Base-by-base conservation (phyloP, 805 yeast species). In the Pichia deserticola region DNA sequence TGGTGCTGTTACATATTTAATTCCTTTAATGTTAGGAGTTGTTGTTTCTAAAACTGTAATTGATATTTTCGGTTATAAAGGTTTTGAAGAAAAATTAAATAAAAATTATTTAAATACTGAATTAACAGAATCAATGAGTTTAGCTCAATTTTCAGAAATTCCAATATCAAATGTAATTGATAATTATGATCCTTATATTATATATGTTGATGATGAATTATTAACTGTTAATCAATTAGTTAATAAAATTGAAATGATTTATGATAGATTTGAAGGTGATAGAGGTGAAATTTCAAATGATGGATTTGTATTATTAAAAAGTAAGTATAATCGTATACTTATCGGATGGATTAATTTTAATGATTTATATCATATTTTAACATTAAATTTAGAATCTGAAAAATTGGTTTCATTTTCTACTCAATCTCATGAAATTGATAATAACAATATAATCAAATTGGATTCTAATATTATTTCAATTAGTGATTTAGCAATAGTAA, bases 11-110 rank as follows among this genome's bases (percentile, higher is more conserved):
- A 77, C 86, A 0, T 88, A 88, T 60, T 89, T 87, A 2, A 69
- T 88, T 41, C 96, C 96, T 0, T 84, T 88, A 33, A 88, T 88
- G 96, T 69, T 81, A 12, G 84, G 90, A 1, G 95, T 87, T 3
- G 77, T 89, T 72, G 73, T 82, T 8, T 79, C 90, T 44, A 82
- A 86, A 58, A 76, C 86, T 66, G 74, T 81, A n/a, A 83, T 79
- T 54, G 93, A 88, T 59, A 70, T 78, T 47, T 64, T 84, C 40
- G 69, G 76, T 25, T 50, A 50, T 3, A 46, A 54, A 36, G 84
- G 86, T 44, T 79, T 86, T 45, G 86, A 86, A 60, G 93, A 87
- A 50, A 64, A 66, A 38, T 47, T 52, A 9, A 65, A 66, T 8
- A 71, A 73, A 45, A 77, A 78, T 1, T 75, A 69, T 47, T 58